Conservation (phyloP, 139 green algal species). For the Pseudopediastrum boryanum region DNA sequence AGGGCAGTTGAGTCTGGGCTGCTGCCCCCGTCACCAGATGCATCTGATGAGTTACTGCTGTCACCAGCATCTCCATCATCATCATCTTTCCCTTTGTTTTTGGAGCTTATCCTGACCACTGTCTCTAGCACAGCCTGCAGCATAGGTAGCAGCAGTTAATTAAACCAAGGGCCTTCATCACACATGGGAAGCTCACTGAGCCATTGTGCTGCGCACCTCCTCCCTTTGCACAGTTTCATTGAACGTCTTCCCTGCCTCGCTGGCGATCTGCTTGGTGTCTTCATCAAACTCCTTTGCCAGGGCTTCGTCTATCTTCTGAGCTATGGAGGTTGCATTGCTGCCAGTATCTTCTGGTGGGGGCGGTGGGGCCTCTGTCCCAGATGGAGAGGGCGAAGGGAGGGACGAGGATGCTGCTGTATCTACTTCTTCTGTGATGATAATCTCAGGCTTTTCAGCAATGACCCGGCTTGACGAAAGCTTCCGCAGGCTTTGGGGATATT, state of each 20-base stretch:
- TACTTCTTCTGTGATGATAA: no score
- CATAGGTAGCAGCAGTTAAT: neutral
- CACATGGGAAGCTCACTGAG: neutral
- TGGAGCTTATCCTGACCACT: conserved; percentile 47
- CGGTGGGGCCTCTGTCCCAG: no score
- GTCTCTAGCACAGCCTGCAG: conserved; percentile 50
- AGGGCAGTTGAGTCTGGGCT: neutral
- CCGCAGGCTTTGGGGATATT: no score
- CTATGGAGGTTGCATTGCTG: conserved; percentile 15
- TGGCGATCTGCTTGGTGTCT: conserved; percentile 50
- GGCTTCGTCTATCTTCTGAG: conserved; percentile 64
- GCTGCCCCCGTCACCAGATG: neutral
- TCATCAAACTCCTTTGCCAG: conserved; percentile 73
- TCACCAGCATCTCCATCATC: neutral
- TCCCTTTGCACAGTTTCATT: conserved; percentile 61
- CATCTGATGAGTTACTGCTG: neutral
- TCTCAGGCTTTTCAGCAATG: no score
- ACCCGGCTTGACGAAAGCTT: neutral
- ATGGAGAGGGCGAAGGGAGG: no score
- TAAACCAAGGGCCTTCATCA: neutral
- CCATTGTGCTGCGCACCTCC: conserved; percentile 40
- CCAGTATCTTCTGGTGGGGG: no score
- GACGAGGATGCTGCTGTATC: no score
- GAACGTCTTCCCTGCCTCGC: conserved; percentile 63
- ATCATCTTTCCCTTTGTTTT: neutral